Evolutionary conservation across 1,284 basidiomycete species (phyloP), one percentile per base, ranked within the genome.

Genomic region (Naganishia albida): DNA sequence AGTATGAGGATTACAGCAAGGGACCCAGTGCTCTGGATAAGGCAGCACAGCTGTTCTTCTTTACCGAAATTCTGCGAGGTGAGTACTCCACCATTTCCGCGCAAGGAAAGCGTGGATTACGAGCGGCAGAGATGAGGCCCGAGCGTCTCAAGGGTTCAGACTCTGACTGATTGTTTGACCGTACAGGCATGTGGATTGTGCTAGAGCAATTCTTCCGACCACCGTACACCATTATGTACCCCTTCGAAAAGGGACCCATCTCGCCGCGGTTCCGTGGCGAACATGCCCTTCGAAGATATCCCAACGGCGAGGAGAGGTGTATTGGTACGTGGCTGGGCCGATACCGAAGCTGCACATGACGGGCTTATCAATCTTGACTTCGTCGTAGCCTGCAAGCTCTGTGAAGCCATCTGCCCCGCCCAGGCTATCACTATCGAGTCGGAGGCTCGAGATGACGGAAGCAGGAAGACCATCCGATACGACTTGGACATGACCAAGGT

Each of bases 381-480:
- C 39, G 62, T 46, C 55, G 16, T 70, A 94, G 94, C 96, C 44
- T 99, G 96, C 83, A 99, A 99, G 81, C 87, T 99, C 28, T 99
- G 96, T 77, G 96, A 99, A 80, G 95, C 96, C 51, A 99, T 99
- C 74, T 99, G 95, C 80, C 95, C 96, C 49, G 96, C 96, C 28
- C 96, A 98, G 80, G 96, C 96, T 20, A 99, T 99, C 78, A 99
- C 96, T 30, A 99, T 99, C 75, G 96, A 99, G 82, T 93, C 91
- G 70, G 96, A 99, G 81, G 88, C 94, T 62, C 88, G 96, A 71
- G 83, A 88, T 78, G 96, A 99, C 77, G 96, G 96, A 63, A 95
- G 93, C 65, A 86, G 96, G 76, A 86, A 93, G 81, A 99, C 96
- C 64, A 99, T 96, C 44, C 91, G 92, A 85, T 99, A 99, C 78